phyloP scores from a whole-genome alignment of 192 early-diverging fungal genomes.

The Mortierella hygrophila region DNA sequence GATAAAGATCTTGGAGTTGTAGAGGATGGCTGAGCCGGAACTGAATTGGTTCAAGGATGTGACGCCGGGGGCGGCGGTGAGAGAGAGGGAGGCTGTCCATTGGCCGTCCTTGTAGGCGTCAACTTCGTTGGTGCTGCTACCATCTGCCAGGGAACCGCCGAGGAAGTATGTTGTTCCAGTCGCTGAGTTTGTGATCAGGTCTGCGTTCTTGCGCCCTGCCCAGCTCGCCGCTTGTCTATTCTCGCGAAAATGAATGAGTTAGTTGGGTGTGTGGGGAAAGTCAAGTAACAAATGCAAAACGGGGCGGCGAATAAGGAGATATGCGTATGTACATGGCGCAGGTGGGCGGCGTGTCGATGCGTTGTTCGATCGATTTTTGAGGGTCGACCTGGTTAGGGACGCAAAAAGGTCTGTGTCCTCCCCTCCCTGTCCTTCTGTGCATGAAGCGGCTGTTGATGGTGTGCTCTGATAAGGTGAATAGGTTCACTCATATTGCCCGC shows the following conservation, averaged over 20 bases:
- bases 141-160: conserved; percentile 21
- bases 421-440: not conserved
- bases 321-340: not conserved
- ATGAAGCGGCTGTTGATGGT: not conserved
- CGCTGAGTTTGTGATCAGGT: conserved; percentile 24
- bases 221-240: conserved; percentile 39
- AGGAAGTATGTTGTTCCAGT: conserved; percentile 20
- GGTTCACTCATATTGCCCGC: no score
- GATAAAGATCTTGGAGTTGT: conserved; percentile 23
- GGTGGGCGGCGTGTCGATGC: not conserved
- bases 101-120: conserved; percentile 20
- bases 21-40: conserved; percentile 19
- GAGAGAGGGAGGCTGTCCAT: conserved; percentile 2
- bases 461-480: not conserved
- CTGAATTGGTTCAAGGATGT: conserved; percentile 20
- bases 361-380: not conserved
- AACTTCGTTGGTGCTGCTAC: conserved; percentile 27
- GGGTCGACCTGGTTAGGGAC: not conserved
- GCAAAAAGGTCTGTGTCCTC: not conserved
- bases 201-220: conserved; percentile 9
- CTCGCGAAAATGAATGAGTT: no score
- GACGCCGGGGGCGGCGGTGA: not conserved
- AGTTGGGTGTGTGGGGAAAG: no score
- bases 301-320: not conserved
- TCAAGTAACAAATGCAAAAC: no score